Evolutionary conservation across 129 eudicot genomes (phyloP), one percentile per base, ranked within the genome.

Genomic region (Escallonia herrerae): DNA sequence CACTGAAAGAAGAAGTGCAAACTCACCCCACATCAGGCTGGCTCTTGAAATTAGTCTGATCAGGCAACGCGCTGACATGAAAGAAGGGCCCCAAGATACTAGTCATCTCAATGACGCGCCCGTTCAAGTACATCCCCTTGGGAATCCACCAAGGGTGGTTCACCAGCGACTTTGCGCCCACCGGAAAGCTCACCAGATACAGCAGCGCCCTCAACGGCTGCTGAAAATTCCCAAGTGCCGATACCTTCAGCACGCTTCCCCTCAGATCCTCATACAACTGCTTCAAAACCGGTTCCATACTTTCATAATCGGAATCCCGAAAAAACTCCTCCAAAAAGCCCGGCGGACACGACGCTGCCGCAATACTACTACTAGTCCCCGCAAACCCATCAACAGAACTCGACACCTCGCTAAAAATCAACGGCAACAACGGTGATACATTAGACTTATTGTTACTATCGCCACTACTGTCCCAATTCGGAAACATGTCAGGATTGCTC

Each of bases 21-120:
- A 69, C 95, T 83, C 76, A 93, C 98, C 98, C 98, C 74, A 93
- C 88, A 83, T 93, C 98, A 56, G 96, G 98, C 65, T 83, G 82
- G 73, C 91, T 78, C 87, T 86, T 85, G 83, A 85, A 93, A 13
- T 83, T 71, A 40, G 75, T 58, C 60, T 85, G 89, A 83, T 93
- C 98, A 45, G 98, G 95, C 67, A 93, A 77, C 8, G 96, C 98
- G 76, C 98, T 93, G 43, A 93, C 90, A 85, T 88, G 98, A 67
- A 93, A 93, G 72, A 93, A 93, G 0, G 96, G 96, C 39, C 98
- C 98, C 81, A 93, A 74, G 60, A 93, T 93, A 75, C 96, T 93
- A 2, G 96, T 81, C 96, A 85, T 89, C 69, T 93, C 98, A 48
- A 93, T 88, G 7, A 78, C 95, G 40, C 98, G 81, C 3, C 98